Evolutionary conservation across 345 rosid species (phyloP).

Genomic region (Boechera divaricarpa): DNA sequence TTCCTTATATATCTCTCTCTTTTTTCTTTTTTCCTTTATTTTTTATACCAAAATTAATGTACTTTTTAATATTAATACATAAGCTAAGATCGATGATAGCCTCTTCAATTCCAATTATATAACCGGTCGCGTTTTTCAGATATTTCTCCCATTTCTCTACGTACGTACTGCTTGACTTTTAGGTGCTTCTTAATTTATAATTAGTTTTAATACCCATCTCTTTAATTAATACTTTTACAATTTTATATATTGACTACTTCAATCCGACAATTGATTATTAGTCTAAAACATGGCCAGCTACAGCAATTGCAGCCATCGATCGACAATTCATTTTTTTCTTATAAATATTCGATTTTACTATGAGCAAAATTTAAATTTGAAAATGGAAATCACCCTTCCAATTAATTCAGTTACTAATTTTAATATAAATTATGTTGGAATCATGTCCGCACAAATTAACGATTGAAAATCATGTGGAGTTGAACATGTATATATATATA

Average conservation of each 20-base stretch:
- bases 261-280: slow-evolving; percentile 4
- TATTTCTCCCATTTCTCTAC: slow-evolving; percentile 20
- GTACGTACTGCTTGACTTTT: slow-evolving; percentile 37
- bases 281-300: slow-evolving; percentile 30
- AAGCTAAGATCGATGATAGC: background rate
- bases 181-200: slow-evolving; percentile 37
- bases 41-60: slow-evolving; percentile 25
- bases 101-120: slow-evolving; percentile 27
- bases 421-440: background rate
- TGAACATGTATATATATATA: background rate
- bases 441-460: background rate
- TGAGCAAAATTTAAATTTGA: background rate
- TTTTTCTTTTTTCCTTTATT: background rate
- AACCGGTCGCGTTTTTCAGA: slow-evolving; percentile 42
- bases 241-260: slow-evolving; percentile 9
- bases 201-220: background rate
- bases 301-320: background rate
- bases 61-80: slow-evolving; percentile 1
- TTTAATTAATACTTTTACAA: background rate
- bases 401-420: too few relatives aligned
- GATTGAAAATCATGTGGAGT: background rate
- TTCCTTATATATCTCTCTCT: slow-evolving; percentile 34
- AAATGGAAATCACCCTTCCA: background rate
- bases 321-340: background rate
- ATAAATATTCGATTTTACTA: background rate